Conservation (phyloP, 1,139 yeast species). For the Sugiyamaella xylanicola region DNA sequence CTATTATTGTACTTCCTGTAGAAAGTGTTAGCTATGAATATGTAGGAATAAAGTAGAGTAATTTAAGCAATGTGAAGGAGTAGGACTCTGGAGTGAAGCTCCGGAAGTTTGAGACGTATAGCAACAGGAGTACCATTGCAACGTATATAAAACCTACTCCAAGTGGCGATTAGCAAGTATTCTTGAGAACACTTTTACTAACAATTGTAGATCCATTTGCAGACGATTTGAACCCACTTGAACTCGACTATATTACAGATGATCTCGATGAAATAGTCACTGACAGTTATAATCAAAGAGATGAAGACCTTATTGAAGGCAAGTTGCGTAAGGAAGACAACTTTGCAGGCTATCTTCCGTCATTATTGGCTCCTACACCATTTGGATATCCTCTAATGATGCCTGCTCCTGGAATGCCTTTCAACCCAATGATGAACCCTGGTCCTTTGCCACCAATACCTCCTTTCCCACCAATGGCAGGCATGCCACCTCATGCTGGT, state of each 20-base stretch:
- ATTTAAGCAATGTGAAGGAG: background rate
- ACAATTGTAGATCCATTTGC: slow-evolving; percentile 14
- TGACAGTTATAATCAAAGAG: slow-evolving; percentile 2
- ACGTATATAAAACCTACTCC: no score
- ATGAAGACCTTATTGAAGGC: slow-evolving; percentile 17
- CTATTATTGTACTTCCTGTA: slow-evolving; percentile 12
- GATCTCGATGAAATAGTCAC: background rate
- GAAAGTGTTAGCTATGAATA: slow-evolving; percentile 13
- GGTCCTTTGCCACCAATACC: slow-evolving; percentile 3
- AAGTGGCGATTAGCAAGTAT: background rate
- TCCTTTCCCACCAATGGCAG: background rate
- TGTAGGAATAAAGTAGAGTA: slow-evolving; percentile 11
- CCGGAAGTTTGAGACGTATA: no score
- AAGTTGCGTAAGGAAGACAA: background rate
- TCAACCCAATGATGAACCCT: background rate
- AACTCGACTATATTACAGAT: slow-evolving; percentile 14
- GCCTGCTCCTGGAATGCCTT: slow-evolving; percentile 8
- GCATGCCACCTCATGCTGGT: background rate
- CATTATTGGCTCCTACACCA: slow-evolving; percentile 9
- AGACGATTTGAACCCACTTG: slow-evolving; percentile 15
- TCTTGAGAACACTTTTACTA: slow-evolving; percentile 4
- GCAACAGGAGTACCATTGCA: no score
- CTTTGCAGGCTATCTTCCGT: background rate
- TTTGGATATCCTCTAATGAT: background rate
- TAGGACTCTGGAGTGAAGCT: background rate